Conservation (phyloP, 2,329 filamentous ascomycete genomes). For the Raffaelea arxii region DNA sequence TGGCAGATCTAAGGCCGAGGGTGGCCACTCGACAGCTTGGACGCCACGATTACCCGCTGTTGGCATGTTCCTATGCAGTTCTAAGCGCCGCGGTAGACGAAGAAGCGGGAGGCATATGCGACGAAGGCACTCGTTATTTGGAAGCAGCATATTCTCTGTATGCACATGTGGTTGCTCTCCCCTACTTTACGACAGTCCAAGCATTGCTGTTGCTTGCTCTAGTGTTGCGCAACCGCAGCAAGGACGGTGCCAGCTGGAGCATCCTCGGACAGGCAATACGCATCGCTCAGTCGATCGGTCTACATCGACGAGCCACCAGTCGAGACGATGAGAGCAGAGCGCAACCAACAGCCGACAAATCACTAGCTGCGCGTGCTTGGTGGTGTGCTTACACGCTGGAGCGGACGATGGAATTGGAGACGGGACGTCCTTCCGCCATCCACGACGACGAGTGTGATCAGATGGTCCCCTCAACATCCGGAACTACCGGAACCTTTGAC, state of each 20-base stretch:
- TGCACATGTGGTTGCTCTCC: constrained; percentile 3
- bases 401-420: constrained; percentile 8
- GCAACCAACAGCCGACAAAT: too few species aligned
- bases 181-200: constrained; percentile 1
- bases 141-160: constrained; percentile 3
- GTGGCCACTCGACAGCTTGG: too few species aligned
- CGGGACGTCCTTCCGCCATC: constrained; percentile 6
- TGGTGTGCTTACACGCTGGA: constrained; percentile 8
- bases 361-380: constrained; percentile 1
- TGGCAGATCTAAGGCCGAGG: background rate
- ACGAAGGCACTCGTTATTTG: background rate
- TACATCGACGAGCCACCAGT: background rate
- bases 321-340: background rate
- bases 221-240: constrained; percentile 6
- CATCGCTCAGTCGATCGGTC: constrained; percentile 4
- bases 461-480: background rate
- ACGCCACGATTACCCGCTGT: background rate
- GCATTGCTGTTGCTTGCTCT: constrained; percentile 6
- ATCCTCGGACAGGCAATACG: constrained; percentile 5
- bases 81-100: constrained; percentile 6
- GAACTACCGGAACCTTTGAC: background rate
- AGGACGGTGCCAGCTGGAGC: constrained; percentile 9
- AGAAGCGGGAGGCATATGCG: background rate
- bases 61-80: constrained; percentile 4
- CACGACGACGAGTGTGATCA: constrained; percentile 6